Base-by-base conservation (phyloP, 306 rosid species). In the Purshia tridentata region DNA sequence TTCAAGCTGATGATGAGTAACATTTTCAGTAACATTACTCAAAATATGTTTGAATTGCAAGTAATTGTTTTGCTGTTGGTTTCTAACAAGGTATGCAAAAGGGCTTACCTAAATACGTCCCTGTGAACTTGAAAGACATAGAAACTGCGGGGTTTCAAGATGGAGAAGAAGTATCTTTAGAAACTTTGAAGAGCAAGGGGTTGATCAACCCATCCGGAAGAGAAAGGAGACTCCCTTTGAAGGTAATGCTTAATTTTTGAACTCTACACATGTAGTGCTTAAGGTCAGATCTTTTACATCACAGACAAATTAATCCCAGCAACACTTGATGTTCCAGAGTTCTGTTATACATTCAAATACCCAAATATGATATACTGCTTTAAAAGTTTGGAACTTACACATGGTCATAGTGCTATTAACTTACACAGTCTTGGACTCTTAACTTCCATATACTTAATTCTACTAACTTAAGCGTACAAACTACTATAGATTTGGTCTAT, bases 191-290 rank as follows among this genome's bases (percentile, higher is more conserved):
- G 89, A 82, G 74, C 72, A 91, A 82, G 84, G 81, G 99, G 15
- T 81, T 91, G 77, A 91, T 94, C 79, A 90, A 91, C 81, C 96
- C 98, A 55, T 94, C 99, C 10, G 98, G 98, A 79, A 91, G 98
- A 82, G 98, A 91, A 19, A 84, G 96, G 75, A 88, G 45, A 74
- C 99, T 94, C 52, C 97, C 96, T 59, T 80, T 94, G 81, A 94
- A 94, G 99, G 93, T 91, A 85, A 77, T 69, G 3, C 56, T 78
- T 59, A 65, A 59, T 69, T 74, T 57, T 39, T 61, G 10, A 6
- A 41, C 37, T 63, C 70, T 67, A 42, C 44, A 55, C 41, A 47
- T 75, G 56, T 63, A n/a, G 65, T 37, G 29, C 29, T 29, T 64
- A 75, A 75, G 56, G 6, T 37, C 37, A n/a, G 22, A 12, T 16